Conservation (phyloP, 805 yeast species). For the Zygotorulaspora danielsina region DNA sequence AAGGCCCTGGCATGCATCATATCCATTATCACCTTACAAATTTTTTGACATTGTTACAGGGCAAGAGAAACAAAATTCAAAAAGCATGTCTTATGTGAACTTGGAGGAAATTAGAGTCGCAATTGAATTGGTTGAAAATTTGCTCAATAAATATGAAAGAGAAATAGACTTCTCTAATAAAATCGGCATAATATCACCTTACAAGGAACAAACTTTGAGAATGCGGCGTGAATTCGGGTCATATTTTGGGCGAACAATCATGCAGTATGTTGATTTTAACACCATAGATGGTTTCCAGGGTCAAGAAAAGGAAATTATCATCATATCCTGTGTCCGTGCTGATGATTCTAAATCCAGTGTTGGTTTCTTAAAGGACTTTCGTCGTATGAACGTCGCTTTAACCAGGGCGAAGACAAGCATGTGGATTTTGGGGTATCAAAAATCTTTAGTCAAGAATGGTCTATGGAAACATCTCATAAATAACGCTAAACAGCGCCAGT, state of each 20-base stretch:
- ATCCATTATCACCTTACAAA: slow-evolving; percentile 64
- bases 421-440: slow-evolving; percentile 83
- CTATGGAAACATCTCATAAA: slow-evolving; percentile 70
- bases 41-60: slow-evolving; percentile 69
- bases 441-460: slow-evolving; percentile 57
- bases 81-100: slow-evolving; percentile 70
- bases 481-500: slow-evolving; percentile 55
- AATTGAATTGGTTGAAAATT: slow-evolving; percentile 54
- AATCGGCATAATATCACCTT: slow-evolving; percentile 91
- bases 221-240: slow-evolving; percentile 54
- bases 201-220: slow-evolving; percentile 74
- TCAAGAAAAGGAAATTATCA: slow-evolving; percentile 90
- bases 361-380: slow-evolving; percentile 84
- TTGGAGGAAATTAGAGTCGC: slow-evolving; percentile 68
- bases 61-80: slow-evolving; percentile 57
- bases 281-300: slow-evolving; percentile 98
- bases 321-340: slow-evolving; percentile 95
- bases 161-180: slow-evolving; percentile 54
- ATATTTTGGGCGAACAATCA: slow-evolving; percentile 59
- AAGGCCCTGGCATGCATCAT: slow-evolving; percentile 69
- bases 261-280: slow-evolving; percentile 74
- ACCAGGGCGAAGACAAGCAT: slow-evolving; percentile 90
- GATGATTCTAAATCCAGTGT: slow-evolving; percentile 52
- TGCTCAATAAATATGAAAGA: slow-evolving; percentile 47
- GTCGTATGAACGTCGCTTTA: slow-evolving; percentile 96